Evolutionary conservation across 2,329 filamentous ascomycete genomes (phyloP), one percentile per base, ranked within the genome.

Genomic region (Colletotrichum tabaci): DNA sequence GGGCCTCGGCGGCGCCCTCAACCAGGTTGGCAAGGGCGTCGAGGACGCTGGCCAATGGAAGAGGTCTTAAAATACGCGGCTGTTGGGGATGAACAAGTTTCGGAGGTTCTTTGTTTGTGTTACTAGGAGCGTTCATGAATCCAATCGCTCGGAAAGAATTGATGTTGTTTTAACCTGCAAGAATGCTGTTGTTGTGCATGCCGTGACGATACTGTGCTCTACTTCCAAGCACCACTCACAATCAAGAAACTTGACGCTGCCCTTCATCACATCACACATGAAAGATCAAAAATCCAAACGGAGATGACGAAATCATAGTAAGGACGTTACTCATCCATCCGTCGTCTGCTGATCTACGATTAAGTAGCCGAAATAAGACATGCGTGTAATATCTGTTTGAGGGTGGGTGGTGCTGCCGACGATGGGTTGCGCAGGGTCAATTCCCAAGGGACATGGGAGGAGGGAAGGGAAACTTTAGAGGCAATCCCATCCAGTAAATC

Each of bases 21-120:
- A 82, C 53, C 81, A 79, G 57, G 82, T 90, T 2, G 85, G 86
- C 16, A 84, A 87, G 79, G 88, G 88, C 0, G 85, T 88, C 8
- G 88, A 90, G 80, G 82, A 89, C 75, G 88, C 88, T 13, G 89
- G 89, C 3, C 80, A 90, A 77, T 89, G 88, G 87, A 87, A 87
- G 81, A 83, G 62, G 4, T 74, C 71, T 7, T 73, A 16, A 57
- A 23, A 52, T 18, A 38, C 1, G 35, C 35, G 35, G 8, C 8
- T 8, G 2, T 38, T 38, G 9, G 35, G 35, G 38, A 46, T 7
- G n/a, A 38, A 23, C 3, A 6, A 21, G 4, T n/a, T 38, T 38
- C 7, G 46, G 21, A 1, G 50, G n/a, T 46, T 55, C 15, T 52
- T 12, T 30, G 4, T 12, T 40, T 73, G 62, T 73, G 8, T 63